These are phyloP conservation scores for Dactylellina haptotyla DNA, from an alignment of 2,329 filamentous ascomycete genomes.

Conservation along the genomic window DNA sequence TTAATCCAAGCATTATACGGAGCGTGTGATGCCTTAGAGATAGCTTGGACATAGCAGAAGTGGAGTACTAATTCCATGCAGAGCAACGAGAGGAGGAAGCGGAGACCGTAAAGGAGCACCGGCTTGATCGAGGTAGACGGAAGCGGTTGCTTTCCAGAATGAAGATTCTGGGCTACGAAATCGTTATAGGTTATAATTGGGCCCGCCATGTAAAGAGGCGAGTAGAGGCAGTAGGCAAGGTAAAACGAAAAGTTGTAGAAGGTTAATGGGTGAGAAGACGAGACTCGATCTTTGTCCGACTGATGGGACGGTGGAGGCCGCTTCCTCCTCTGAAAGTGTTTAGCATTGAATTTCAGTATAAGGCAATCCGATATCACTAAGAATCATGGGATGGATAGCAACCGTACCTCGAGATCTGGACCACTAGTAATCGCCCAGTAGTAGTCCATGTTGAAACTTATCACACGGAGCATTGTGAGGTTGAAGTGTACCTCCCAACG, in stretches of 20 bases:
- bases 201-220: conserved; percentile 89
- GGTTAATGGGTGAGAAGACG: conserved; percentile 72
- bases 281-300: conserved; percentile 86
- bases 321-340: conserved; percentile 86
- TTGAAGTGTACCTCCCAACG: conserved; percentile 99
- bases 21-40: conserved; percentile 79
- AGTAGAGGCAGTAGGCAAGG: conserved; percentile 87
- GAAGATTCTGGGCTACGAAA: conserved; percentile 78
- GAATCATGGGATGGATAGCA: not conserved
- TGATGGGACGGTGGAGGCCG: conserved; percentile 87
- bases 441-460: conserved; percentile 97
- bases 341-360: conserved; percentile 63
- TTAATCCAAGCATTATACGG: conserved; percentile 70
- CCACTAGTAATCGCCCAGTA: conserved; percentile 82
- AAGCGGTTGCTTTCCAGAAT: conserved; percentile 62
- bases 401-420: conserved; percentile 59
- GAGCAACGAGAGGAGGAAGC: conserved; percentile 81
- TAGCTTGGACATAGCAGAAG: conserved; percentile 92
- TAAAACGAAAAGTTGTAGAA: conserved; percentile 83
- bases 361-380: not conserved
- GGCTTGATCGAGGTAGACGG: conserved; percentile 75
- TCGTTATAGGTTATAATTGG: conserved; percentile 98
- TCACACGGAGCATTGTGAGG: conserved; percentile 86
- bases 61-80: conserved; percentile 92
- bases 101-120: conserved; percentile 78